These are phyloP conservation scores for Avena sativa DNA, from an alignment of 176 grass and related monocot genomes.

Conservation along the genomic window DNA sequence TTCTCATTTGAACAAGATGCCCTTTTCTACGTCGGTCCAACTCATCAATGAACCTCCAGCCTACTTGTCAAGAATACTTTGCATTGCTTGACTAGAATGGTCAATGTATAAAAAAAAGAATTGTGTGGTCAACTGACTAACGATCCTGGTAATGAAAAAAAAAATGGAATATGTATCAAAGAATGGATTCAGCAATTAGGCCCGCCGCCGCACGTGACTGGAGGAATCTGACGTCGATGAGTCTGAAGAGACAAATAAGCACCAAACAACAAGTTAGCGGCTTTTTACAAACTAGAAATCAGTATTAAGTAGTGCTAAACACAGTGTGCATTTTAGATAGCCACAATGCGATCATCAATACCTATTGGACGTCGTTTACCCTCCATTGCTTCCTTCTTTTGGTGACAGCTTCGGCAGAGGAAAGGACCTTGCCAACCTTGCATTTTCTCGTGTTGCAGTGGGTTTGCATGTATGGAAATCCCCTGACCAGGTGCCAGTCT, in stretches of 20 bases:
- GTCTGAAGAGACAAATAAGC: constrained; percentile 37
- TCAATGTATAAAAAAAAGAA: constrained; percentile 41
- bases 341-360: constrained; percentile 32
- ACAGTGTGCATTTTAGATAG: background rate
- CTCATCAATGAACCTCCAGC: constrained; percentile 39
- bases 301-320: background rate
- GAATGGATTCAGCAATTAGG: constrained; percentile 36
- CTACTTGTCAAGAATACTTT: constrained; percentile 44
- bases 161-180: constrained; percentile 42
- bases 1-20: background rate
- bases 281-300: background rate
- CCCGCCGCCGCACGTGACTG: constrained; percentile 34
- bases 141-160: constrained; percentile 45
- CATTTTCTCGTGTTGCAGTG: constrained; percentile 63
- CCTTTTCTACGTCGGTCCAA: constrained; percentile 37
- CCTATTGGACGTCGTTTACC: constrained; percentile 68
- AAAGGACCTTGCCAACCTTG: constrained; percentile 89
- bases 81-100: constrained; percentile 37
- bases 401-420: constrained; percentile 77
- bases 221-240: constrained; percentile 32
- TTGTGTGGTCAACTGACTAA: constrained; percentile 36
- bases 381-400: constrained; percentile 95
- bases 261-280: constrained; percentile 36
- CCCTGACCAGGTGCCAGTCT: constrained; percentile 66
- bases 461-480: constrained; percentile 72